Percentiles rank a stretch among this genome's conserved stretches.
These are phyloP conservation scores for Pogostemon cablin DNA, from an alignment of 257 asterid species.

Conservation along the genomic window DNA sequence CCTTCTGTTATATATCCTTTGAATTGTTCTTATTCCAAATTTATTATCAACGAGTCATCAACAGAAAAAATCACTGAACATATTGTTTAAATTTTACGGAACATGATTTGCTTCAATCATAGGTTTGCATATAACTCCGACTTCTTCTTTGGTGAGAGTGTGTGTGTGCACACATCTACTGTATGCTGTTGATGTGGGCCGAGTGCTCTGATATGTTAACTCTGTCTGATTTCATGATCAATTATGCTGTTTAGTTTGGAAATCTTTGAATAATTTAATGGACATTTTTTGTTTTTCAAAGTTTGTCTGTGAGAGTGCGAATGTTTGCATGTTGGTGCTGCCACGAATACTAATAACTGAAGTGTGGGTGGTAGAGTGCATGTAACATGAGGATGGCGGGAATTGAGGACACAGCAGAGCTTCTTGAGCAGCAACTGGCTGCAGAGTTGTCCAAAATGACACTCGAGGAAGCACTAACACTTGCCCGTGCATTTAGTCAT, in stretches of 20 bases:
- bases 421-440: conserved; percentile 86
- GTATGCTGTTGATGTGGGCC: background rate
- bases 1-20: conserved; percentile 7
- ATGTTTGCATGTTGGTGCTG: background rate
- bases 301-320: background rate
- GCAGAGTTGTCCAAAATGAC: conserved; percentile 80
- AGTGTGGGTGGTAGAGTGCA: conserved; percentile 65
- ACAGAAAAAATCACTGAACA: background rate
- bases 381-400: conserved; percentile 88
- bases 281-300: conserved; percentile 1
- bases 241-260: background rate
- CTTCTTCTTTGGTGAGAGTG: background rate
- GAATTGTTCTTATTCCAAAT: conserved; percentile 7
- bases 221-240: conserved; percentile 6
- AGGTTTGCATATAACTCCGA: background rate
- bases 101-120: too few species aligned
- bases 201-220: conserved; percentile 5
- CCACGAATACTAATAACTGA: conserved; percentile 31
- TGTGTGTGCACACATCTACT: background rate
- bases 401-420: conserved; percentile 90
- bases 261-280: conserved; percentile 6
- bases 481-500: conserved; percentile 93
- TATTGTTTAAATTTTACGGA: background rate
- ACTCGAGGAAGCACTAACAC: conserved; percentile 84
- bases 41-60: background rate